Evolutionary conservation across 2,329 filamentous ascomycete genomes (phyloP).

Genomic region (Fusarium euwallaceae): DNA sequence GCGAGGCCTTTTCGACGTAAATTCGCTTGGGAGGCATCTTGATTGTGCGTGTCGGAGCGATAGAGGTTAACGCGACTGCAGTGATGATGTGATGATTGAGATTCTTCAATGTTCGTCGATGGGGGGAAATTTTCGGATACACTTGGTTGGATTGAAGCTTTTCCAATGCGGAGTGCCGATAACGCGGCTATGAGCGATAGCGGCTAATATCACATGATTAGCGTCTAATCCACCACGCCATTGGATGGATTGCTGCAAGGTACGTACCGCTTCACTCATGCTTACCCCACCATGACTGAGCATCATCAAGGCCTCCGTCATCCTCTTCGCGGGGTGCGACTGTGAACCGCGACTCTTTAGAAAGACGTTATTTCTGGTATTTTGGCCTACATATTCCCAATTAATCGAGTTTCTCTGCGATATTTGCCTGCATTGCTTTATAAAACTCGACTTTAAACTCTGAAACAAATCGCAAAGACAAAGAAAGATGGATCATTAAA

Average conservation of each 20-base stretch:
- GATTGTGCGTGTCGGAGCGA: not conserved
- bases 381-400: not conserved
- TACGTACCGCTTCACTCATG: constrained; percentile 3
- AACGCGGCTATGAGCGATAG: constrained; percentile 30
- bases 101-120: constrained; percentile 23
- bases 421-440: not conserved
- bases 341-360: not conserved
- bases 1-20: constrained; percentile 61
- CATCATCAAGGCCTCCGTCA: constrained; percentile 28
- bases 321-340: constrained; percentile 10
- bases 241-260: not conserved
- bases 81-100: constrained; percentile 16
- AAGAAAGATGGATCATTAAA: constrained; percentile 7
- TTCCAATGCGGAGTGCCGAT: constrained; percentile 1
- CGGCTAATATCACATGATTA: constrained; percentile 46
- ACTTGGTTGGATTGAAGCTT: constrained; percentile 37
- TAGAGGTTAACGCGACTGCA: not conserved
- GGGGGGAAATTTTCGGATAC: constrained; percentile 42
- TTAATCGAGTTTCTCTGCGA: not conserved
- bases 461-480: not conserved
- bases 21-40: constrained; percentile 76
- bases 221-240: not conserved
- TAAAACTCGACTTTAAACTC: not conserved
- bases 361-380: not conserved
- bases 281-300: constrained; percentile 37